Percentiles rank a stretch among this genome's conserved stretches.
Conservation (phyloP, 371 early-diverging fungal species). For the Mucor irregularis region DNA sequence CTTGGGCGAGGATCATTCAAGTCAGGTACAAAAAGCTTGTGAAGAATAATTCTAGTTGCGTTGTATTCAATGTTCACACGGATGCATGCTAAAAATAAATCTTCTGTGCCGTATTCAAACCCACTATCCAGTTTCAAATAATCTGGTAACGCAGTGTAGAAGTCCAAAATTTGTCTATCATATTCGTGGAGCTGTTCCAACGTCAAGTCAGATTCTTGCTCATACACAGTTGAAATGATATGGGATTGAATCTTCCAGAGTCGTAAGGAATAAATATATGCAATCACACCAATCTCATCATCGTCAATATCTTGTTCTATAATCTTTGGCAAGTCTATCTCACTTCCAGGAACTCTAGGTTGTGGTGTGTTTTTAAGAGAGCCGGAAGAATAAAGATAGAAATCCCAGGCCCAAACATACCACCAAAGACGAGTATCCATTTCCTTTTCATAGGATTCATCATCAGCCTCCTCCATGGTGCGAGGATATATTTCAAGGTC, state of each 20-base stretch:
- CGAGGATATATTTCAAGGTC: constrained; percentile 50
- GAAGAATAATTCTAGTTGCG: constrained; percentile 48
- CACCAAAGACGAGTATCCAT: constrained; percentile 56
- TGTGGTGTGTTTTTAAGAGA: constrained; percentile 39
- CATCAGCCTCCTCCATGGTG: constrained; percentile 32
- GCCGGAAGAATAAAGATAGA: constrained; percentile 44
- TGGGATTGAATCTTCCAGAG: constrained; percentile 49
- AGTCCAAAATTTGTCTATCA: constrained; percentile 31
- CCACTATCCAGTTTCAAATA: constrained; percentile 47
- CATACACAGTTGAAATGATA: constrained; percentile 36
- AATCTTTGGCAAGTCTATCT: constrained; percentile 37
- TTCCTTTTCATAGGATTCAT: constrained; percentile 42
- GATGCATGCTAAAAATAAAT: constrained; percentile 38
- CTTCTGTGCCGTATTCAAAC: constrained; percentile 46
- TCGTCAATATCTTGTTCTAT: constrained; percentile 51
- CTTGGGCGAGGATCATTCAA: constrained; percentile 35
- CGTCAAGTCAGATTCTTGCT: constrained; percentile 48
- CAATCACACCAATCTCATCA: constrained; percentile 34
- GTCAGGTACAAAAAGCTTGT: constrained; percentile 49
- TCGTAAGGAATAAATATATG: constrained; percentile 26
- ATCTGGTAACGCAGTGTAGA: constrained; percentile 31
- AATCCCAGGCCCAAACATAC: constrained; percentile 49
- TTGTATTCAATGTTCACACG: constrained; percentile 52
- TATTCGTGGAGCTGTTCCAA: constrained; percentile 39
- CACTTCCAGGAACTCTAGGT: constrained; percentile 17